These are phyloP conservation scores for Xylaria flabelliformis DNA, from an alignment of 495 filamentous ascomycete genomes.

Conservation along the genomic window DNA sequence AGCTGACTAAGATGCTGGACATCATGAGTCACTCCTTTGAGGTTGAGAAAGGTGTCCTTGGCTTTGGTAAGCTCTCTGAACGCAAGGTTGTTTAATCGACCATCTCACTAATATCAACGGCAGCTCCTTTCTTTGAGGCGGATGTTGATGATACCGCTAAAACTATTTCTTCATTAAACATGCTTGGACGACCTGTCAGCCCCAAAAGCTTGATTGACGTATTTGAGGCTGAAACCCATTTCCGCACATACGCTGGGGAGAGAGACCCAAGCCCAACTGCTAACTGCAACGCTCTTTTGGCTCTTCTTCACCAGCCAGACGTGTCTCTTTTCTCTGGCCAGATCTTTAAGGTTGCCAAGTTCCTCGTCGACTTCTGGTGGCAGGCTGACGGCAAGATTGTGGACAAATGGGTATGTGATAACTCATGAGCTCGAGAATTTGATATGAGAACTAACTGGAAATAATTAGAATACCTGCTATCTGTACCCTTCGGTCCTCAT, in stretches of 20 bases:
- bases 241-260: constrained; percentile 50
- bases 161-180: constrained; percentile 42
- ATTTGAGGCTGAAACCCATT: constrained; percentile 45
- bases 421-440: background rate
- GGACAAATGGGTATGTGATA: constrained; percentile 41
- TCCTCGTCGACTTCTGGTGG: constrained; percentile 38
- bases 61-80: constrained; percentile 34
- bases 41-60: constrained; percentile 28
- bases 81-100: background rate
- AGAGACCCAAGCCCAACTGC: constrained; percentile 49
- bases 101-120: constrained; percentile 20
- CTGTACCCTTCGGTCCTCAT: constrained; percentile 36
- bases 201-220: constrained; percentile 41
- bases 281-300: constrained; percentile 53
- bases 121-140: constrained; percentile 42
- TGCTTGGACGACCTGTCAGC: constrained; percentile 36
- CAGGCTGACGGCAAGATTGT: constrained; percentile 29
- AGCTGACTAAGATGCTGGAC: constrained; percentile 34
- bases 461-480: constrained; percentile 31
- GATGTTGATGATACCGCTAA: constrained; percentile 60
- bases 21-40: constrained; percentile 30
- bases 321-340: constrained; percentile 27
- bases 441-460: background rate
- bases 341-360: constrained; percentile 33
- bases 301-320: constrained; percentile 37